Base-by-base conservation (phyloP, 257 asterid species). In the Eucommia ulmoides region DNA sequence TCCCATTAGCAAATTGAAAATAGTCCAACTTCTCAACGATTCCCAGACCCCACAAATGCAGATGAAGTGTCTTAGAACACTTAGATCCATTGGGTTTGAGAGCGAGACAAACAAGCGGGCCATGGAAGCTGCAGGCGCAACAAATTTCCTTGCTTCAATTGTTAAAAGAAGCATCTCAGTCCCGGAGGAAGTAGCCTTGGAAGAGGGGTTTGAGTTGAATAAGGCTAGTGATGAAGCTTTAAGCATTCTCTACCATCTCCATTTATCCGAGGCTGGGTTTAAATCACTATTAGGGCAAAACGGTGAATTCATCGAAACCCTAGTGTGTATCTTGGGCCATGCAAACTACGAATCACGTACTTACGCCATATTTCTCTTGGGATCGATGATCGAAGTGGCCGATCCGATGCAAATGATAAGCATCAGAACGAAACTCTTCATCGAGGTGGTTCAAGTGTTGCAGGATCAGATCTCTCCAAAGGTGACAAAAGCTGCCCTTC, bases 401-500 rank as follows among this genome's bases (percentile, higher is more conserved):
- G 86, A 79, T 56, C 91, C 80, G 46, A 20, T 24, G 5, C 64
- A 57, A 42, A 42, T 77, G 22, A 74, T 65, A 18, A 62, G 65
- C 23, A 25, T 56, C 22, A 59, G 29, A 17, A 48, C 64, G 10
- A 74, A 66, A 14, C 0, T 64, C 3, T 75, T 74, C 64, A 21
- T 15, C 38, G 67, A 49, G 19, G 26, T 66, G 9, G 71, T 71
- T 8, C 49, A 21, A 18, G 24, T 75, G 25, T 1, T 85, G 17
- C 49, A 20, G 0, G 83, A 74, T 18, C 56, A 55, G 2, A 54
- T 71, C 67, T 77, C 88, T 0, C 49, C 16, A 8, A 68, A 63
- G 45, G 72, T 73, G 8, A 59, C 81, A 0, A 82, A 73, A 25
- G 67, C 75, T 1, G 85, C 88, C 46, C 50, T 72, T 48, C 77